phyloP scores from a whole-genome alignment of 345 rosid genomes.

The Citrus cavaleriei region DNA sequence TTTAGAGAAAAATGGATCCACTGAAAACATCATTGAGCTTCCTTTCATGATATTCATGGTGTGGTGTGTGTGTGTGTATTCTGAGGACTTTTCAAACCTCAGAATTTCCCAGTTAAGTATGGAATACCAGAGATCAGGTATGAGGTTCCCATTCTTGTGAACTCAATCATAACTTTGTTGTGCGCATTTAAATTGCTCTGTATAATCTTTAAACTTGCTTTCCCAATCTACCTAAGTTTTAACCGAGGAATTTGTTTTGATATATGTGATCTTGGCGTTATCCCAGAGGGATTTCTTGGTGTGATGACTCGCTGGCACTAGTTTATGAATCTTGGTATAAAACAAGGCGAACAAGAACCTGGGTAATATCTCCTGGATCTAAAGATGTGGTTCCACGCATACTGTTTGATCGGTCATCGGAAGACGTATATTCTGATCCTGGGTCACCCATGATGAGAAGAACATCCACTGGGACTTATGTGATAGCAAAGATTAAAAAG shows the following conservation, averaged over 20 bases:
- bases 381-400: constrained; percentile 62
- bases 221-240: constrained; percentile 2
- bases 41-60: not conserved
- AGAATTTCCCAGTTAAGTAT: not conserved
- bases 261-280: constrained; percentile 13
- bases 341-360: constrained; percentile 82
- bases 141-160: not conserved
- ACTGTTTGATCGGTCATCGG: constrained; percentile 94
- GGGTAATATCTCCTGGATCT: constrained; percentile 86
- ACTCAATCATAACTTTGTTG: not conserved
- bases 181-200: not conserved
- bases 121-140: not conserved
- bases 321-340: constrained; percentile 97
- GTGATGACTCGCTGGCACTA: constrained; percentile 87
- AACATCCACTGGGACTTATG: constrained; percentile 68
- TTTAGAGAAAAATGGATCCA: not conserved
- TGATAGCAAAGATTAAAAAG: constrained; percentile 85
- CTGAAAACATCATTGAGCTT: not conserved
- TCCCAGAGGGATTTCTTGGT: constrained; percentile 90
- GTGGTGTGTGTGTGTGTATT: not conserved
- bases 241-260: not conserved
- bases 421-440: constrained; percentile 99
- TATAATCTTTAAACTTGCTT: not conserved
- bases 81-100: not conserved
- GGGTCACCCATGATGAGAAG: constrained; percentile 95